Evolutionary conservation across 345 rosid species (phyloP), one percentile per base, ranked within the genome.

Genomic region (Citrus hindsii): DNA sequence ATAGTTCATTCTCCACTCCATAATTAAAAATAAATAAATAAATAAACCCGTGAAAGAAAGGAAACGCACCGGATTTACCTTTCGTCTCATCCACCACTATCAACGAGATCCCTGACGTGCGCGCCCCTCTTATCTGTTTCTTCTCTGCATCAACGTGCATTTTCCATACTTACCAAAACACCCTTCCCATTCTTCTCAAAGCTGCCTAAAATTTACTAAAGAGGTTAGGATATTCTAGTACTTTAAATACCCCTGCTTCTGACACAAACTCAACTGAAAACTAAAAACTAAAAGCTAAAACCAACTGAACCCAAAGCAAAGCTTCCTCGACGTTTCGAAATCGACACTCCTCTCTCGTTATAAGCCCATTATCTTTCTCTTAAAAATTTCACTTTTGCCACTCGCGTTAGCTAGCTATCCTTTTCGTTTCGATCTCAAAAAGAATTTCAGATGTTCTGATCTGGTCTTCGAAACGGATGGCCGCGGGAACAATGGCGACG

Each of bases 401-500:
- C 33, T 53, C 10, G 28, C 58, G 73, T 33, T 33, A 33, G 6
- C 6, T 28, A 18, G 30, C 66, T 62, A 13, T 10, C 74, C 25
- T 9, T 58, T 0, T 0, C 64, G 4, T 12, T 32, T 8, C n/a
- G 27, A 33, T 65, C 69, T 19, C 42, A 1, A 9, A 37, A 9
- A 22, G 10, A 18, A 4, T 18, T 18, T 40, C 69, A 6, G 40
- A 73, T 61, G 69, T 38, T 40, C 53, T 74, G 58, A 75, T 60
- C 58, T 18, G 58, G 19, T 53, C 5, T 18, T 46, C 58, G 48
- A 73, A 67, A 19, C 19, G n/a, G 37, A 96, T 96, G 99, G 91
- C 98, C 77, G 92, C 93, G 72, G 97, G 94, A 71, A 81, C 97
- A 80, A 80, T 92, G 93, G 98, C 86, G 75, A 94, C 97, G 53